A percentile compares a stretch with the other conserved stretches of the same genome.
Evolutionary conservation across 305 asterid species (phyloP).

Genomic region (Solanum chacoense): DNA sequence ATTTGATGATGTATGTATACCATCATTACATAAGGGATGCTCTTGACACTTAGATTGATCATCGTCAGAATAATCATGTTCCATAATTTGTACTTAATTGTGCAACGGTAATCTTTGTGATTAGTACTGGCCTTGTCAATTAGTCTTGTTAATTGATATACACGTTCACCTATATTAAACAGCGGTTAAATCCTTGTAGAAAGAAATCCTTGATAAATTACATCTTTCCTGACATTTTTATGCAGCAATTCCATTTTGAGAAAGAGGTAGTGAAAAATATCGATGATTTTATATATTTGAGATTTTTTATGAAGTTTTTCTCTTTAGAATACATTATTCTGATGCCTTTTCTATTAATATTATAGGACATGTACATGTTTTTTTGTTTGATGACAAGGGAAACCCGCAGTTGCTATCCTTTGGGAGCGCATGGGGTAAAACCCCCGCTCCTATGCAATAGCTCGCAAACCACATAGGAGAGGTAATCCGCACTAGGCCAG

Average conservation of each 20-base stretch:
- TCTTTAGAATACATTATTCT: background rate
- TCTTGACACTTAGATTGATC: background rate
- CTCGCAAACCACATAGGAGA: no score
- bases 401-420: no score
- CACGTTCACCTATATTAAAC: background rate
- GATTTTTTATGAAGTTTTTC: background rate
- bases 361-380: background rate
- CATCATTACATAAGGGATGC: background rate
- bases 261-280: background rate
- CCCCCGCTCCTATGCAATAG: no score
- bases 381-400: no score
- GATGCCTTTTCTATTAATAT: background rate
- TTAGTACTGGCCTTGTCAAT: background rate
- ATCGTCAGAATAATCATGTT: background rate
- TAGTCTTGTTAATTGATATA: background rate
- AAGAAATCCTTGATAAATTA: background rate
- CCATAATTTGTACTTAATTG: background rate
- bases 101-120: background rate
- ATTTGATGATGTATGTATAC: background rate
- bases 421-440: no score
- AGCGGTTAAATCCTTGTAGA: background rate
- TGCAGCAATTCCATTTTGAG: background rate
- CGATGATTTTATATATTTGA: background rate
- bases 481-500: no score
- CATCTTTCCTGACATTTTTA: background rate